Evolutionary conservation across 345 rosid genomes (phyloP), one percentile per base, ranked within the genome.

Genomic region (Noccaea caerulescens): DNA sequence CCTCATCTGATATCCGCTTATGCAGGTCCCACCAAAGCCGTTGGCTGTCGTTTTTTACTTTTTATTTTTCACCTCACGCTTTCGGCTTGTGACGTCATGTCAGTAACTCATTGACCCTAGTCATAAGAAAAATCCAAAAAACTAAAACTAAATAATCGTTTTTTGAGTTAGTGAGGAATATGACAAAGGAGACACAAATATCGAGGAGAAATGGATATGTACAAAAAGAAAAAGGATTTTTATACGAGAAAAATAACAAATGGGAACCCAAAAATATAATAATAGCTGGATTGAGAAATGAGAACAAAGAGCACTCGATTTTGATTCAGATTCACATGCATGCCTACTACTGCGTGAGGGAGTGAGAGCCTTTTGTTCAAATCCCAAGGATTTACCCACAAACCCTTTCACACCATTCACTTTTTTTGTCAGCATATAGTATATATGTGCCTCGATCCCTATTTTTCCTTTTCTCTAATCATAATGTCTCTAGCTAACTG

Each of bases 21-120:
- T 23, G n/a, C 43, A 56, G 74, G 76, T 49, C 74, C 79, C 67
- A 45, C 46, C 51, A 25, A 72, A 54, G 58, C 80, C 81, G 72
- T 50, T 44, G 68, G 70, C 30, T 59, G 54, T 74, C 71, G 46
- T 69, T 78, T 62, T 69, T 14, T 42, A 20, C 8, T 10, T 41
- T 37, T 37, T 37, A 8, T 10, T 6, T 45, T 59, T 33, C 59
- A 34, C 59, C 50, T 51, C 14, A 20, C 1, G 47, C 62, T 58
- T 57, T 76, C 76, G 76, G 75, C 47, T 49, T 11, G 37, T 77
- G 76, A 71, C 66, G 70, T 62, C 65, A 76, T 69, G 70, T 69
- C 75, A 54, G 74, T 75, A 69, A 68, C 78, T 75, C 69, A 34
- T 60, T 51, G 68, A 67, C 72, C 20, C 23, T 46, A 27, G 70